These are phyloP conservation scores for Durio zibethinus DNA, from an alignment of 345 rosid species.

Conservation along the genomic window DNA sequence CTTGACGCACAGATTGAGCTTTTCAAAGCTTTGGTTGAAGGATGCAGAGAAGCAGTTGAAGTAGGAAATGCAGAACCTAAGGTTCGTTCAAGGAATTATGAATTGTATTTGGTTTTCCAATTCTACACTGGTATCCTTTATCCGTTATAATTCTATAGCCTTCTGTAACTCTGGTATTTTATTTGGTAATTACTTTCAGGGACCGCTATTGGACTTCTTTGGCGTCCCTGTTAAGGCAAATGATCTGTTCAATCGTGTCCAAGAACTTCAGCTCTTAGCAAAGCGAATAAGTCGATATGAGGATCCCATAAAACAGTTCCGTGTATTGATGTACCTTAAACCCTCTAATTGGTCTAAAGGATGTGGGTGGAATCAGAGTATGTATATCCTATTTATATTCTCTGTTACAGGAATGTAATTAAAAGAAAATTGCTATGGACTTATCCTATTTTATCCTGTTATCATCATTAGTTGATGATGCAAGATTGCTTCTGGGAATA, in stretches of 20 bases:
- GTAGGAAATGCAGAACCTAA: conserved; percentile 64
- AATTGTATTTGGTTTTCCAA: background rate
- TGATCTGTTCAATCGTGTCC: conserved; percentile 73
- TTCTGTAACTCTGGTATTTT: background rate
- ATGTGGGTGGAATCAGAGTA: conserved; percentile 99
- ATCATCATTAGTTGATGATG: conserved; percentile 76
- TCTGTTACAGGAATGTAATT: background rate
- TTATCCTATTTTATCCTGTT: conserved; percentile 12
- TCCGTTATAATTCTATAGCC: background rate
- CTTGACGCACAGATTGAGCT: conserved; percentile 85
- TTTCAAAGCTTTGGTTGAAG: conserved; percentile 79
- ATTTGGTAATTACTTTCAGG: conserved; percentile 42
- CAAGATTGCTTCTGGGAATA: conserved; percentile 94
- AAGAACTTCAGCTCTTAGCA: conserved; percentile 83
- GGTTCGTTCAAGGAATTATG: conserved; percentile 40
- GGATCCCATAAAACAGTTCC: conserved; percentile 86
- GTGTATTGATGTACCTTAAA: conserved; percentile 77
- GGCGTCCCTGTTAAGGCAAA: conserved; percentile 94
- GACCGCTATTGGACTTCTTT: conserved; percentile 92
- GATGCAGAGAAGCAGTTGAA: conserved; percentile 79
- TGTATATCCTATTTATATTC: conserved; percentile 23
- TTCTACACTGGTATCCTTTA: background rate
- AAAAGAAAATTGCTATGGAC: background rate
- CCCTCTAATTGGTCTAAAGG: conserved; percentile 99
- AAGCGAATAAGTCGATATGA: conserved; percentile 74